Evolutionary conservation across 345 rosid genomes (phyloP).

Genomic region (Physaria fendleri): DNA sequence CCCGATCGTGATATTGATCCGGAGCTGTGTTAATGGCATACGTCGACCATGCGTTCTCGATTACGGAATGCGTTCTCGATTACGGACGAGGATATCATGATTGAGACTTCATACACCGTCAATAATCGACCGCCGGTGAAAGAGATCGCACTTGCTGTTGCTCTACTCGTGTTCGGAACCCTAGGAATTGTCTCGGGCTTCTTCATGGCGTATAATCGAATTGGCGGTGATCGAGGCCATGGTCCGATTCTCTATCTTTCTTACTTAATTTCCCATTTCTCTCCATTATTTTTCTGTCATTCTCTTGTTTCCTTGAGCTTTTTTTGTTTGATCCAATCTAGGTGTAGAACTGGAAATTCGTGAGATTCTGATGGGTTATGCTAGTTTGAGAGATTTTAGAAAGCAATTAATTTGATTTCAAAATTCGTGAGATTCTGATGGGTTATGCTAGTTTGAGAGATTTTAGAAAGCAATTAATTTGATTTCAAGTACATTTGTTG

Average conservation of each 20-base stretch:
- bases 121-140: slow-evolving; percentile 81
- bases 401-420: background rate
- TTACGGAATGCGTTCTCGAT: slow-evolving; percentile 93
- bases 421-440: background rate
- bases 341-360: background rate
- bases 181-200: slow-evolving; percentile 61
- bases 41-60: slow-evolving; percentile 95
- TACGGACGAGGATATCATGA: slow-evolving; percentile 85
- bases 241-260: slow-evolving; percentile 35
- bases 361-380: background rate
- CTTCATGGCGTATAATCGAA: slow-evolving; percentile 63
- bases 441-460: background rate
- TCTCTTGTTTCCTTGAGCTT: background rate
- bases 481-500: too few species aligned
- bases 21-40: slow-evolving; percentile 58
- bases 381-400: background rate
- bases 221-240: slow-evolving; percentile 89
- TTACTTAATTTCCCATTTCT: background rate
- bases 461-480: background rate
- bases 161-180: slow-evolving; percentile 82
- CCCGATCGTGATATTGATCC: slow-evolving; percentile 14
- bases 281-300: background rate
- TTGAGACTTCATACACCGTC: slow-evolving; percentile 54
- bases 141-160: slow-evolving; percentile 88
- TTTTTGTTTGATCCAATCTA: background rate